Conservation (phyloP, 2,329 filamentous ascomycete genomes). For the Thielaviopsis populi region DNA sequence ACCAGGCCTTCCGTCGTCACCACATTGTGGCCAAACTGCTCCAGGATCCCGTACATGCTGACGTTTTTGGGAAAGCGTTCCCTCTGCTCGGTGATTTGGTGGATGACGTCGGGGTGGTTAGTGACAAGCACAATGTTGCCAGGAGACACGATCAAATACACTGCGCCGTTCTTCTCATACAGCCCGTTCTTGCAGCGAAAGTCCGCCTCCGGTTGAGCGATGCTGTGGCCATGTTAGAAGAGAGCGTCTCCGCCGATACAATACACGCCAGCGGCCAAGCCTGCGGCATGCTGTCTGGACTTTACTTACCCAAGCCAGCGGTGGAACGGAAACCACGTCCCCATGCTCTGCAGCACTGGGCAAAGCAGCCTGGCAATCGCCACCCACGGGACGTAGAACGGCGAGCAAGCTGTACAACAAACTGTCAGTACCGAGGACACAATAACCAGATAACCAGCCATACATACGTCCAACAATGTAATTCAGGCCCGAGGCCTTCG, state of each 20-base stretch:
- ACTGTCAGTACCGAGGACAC: background rate
- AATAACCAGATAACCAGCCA: constrained; percentile 12
- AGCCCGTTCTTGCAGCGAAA: constrained; percentile 30
- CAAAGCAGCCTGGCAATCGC: constrained; percentile 25
- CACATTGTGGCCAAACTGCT: constrained; percentile 52
- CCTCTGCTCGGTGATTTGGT: constrained; percentile 48
- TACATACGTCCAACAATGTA: constrained; percentile 40
- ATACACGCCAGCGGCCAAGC: background rate
- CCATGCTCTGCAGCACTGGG: constrained; percentile 3
- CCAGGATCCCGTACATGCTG: constrained; percentile 25
- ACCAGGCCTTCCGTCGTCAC: constrained; percentile 51
- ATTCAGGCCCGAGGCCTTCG: constrained; percentile 36
- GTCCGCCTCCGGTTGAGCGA: constrained; percentile 11
- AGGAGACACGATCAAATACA: constrained; percentile 50
- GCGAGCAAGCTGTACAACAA: constrained; percentile 29
- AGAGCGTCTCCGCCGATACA: background rate
- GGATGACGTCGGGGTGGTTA: constrained; percentile 48
- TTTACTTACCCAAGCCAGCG: constrained; percentile 12
- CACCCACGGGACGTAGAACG: constrained; percentile 41
- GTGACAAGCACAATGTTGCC: constrained; percentile 38
- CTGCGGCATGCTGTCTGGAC: background rate
- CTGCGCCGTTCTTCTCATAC: constrained; percentile 46
- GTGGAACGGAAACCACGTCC: constrained; percentile 10
- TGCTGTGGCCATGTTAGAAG: background rate
- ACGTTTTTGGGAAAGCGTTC: constrained; percentile 48